Base-by-base conservation (phyloP, 371 early-diverging fungal species). In the Mortierella sp. region DNA sequence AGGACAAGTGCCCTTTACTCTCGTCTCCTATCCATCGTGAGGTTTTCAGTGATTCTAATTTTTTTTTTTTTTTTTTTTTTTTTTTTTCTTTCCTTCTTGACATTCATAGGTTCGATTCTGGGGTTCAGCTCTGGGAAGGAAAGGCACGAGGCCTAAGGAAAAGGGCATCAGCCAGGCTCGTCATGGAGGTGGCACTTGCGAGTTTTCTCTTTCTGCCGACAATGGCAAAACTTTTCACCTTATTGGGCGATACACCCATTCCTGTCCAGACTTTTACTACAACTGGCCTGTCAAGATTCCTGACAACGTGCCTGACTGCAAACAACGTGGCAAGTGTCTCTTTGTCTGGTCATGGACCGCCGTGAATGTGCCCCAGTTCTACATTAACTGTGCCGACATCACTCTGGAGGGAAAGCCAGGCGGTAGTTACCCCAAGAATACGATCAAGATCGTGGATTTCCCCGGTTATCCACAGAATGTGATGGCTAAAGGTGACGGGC, bases 311-410 rank as follows among this genome's bases (percentile, higher is more conserved):
- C 91, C 91, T 2, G 45, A 76, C 4, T 81, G 84, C 47, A 80
- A 80, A 12, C 55, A 58, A 7, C 1, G 11, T 0, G 70, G 64
- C 48, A 29, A 72, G 29, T 79, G 79, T 11, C 68, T 88, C 12
- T 89, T 93, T 70, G 85, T 89, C 5, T 93, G 93, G 93, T 68
- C 84, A 7, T 93, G 91, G 91, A 85, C 87, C 19, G 88, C 89
- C 14, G 71, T 68, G 7, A 91, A 88, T 18, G 84, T 88, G 57
- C 86, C 88, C 44, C 92, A 91, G 79, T 92, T 84, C 62, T 93
- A 93, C 81, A 84, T 85, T 80, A 89, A 89, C 82, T 92, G 93
- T 68, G 88, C 88, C 25, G 92, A 93, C 64, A 80, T 92, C 15
- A 72, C 60, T 14, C 84, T 93, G 46, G 26, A 68, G 1, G 86